Base-by-base conservation (phyloP, 805 yeast species). In the Wickerhamiella kazuoi region DNA sequence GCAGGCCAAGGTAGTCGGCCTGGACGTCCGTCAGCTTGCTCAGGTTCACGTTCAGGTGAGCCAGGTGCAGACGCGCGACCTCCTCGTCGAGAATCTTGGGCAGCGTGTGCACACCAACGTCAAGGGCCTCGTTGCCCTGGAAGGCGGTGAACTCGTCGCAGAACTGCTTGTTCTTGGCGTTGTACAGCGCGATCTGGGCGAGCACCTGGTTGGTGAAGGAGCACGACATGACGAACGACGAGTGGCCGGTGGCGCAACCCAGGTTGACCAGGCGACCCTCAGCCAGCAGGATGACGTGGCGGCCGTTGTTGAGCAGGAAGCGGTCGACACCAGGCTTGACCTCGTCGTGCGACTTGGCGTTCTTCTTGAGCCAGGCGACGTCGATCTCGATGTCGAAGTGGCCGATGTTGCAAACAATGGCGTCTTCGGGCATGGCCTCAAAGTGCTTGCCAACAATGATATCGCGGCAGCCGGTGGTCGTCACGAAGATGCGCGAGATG, bases 231-330 rank as follows among this genome's bases (percentile, higher is more conserved):
- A 87, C 98, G 62, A 87, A 87, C 32, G 96, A 83, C 38, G 97
- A 80, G 75, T 87, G 98, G 63, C 98, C 98, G 58, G 97, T 87
- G 63, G 97, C 98, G 72, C 97, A 90, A 58, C 98, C 98, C 63
- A 87, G 74, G 84, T 87, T 87, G 63, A 87, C 97, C 59, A 87
- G 79, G 73, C 98, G 84, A 71, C 98, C 98, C 68, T 86, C 95
- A 52, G 98, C 98, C 58, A 87, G 79, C 62, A 87, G 73, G 69
- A 87, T 84, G 61, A 87, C 61, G 72, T 87, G 97, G 62, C 79
- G 81, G 60, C 97, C 97, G 59, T 71, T 71, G 61, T 72, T 67
- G 69, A 87, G 68, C 64, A 82, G 71, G 78, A 66, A 87, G 71
- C 98, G 82, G 79, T 87, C 98, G 59, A 87, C 98, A 70, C 86